These are phyloP conservation scores for Arthroderma sp. DNA, from an alignment of 2,329 filamentous ascomycete genomes.

Conservation along the genomic window DNA sequence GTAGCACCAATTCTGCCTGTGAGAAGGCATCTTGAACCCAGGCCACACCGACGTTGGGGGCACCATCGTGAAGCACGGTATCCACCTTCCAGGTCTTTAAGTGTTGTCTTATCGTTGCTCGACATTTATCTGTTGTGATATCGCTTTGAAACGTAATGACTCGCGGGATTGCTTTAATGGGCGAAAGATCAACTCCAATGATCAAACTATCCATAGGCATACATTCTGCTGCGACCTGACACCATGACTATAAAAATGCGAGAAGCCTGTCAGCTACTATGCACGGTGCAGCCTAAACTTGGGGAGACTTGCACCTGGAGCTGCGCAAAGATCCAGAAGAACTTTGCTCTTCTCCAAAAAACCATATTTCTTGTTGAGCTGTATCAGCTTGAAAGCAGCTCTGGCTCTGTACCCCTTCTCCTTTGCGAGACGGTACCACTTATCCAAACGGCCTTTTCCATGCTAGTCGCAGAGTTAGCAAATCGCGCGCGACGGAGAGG, in stretches of 20 bases:
- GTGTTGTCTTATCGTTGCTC: constrained; percentile 75
- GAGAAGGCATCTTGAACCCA: constrained; percentile 99
- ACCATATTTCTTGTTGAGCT: constrained; percentile 97
- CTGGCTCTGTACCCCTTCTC: constrained; percentile 94
- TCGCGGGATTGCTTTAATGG: constrained; percentile 89
- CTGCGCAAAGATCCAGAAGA: constrained; percentile 90
- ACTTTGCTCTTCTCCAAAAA: constrained; percentile 97
- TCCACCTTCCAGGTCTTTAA: constrained; percentile 95
- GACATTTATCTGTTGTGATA: constrained; percentile 93
- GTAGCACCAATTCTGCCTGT: constrained; percentile 82
- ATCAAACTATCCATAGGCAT: constrained; percentile 88
- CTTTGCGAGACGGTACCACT: constrained; percentile 97
- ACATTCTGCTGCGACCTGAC: constrained; percentile 86
- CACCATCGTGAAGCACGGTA: constrained; percentile 89
- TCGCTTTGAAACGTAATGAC: constrained; percentile 95
- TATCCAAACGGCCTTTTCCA: constrained; percentile 94
- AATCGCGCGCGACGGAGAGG: neutral
- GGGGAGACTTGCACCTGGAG: constrained; percentile 58
- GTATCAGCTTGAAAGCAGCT: constrained; percentile 95
- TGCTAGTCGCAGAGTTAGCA: constrained; percentile 37
- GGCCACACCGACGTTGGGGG: constrained; percentile 92
- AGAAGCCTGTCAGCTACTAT: constrained; percentile 15
- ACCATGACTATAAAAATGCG: constrained; percentile 56
- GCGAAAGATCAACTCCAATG: constrained; percentile 82
- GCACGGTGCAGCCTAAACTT: neutral